These are phyloP conservation scores for Spiromastix sp. DNA, from an alignment of 2,329 filamentous ascomycete genomes.

Conservation along the genomic window DNA sequence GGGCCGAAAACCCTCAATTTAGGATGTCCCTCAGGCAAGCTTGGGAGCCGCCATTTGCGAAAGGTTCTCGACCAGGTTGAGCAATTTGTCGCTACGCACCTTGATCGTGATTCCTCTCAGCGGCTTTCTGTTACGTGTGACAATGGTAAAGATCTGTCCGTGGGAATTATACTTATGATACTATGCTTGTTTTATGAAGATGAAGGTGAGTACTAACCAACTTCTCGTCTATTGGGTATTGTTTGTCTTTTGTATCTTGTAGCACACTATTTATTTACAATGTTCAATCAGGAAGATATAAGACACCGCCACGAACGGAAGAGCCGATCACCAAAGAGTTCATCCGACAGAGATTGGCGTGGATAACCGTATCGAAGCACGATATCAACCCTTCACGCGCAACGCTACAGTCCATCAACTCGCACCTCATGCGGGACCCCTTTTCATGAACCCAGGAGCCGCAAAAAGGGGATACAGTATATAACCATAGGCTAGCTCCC, in stretches of 20 bases:
- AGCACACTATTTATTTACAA: slow-evolving; percentile 6
- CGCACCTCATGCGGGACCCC: slow-evolving; percentile 60
- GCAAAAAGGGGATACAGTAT: not conserved
- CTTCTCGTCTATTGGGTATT: too few relatives aligned
- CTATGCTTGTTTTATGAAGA: slow-evolving; percentile 64
- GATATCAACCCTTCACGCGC: slow-evolving; percentile 73
- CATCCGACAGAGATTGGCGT: slow-evolving; percentile 68
- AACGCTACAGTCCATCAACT: slow-evolving; percentile 85
- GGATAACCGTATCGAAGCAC: slow-evolving; percentile 68
- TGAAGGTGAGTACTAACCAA: slow-evolving; percentile 41
- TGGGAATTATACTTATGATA: slow-evolving; percentile 66
- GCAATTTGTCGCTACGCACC: slow-evolving; percentile 39
- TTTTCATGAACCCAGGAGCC: slow-evolving; percentile 2
- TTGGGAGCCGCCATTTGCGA: slow-evolving; percentile 75
- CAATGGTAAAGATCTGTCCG: slow-evolving; percentile 67
- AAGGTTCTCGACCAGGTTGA: slow-evolving; percentile 55
- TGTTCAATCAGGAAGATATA: slow-evolving; percentile 22
- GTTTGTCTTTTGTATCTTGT: too few relatives aligned
- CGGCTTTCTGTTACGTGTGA: slow-evolving; percentile 57
- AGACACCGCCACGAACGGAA: slow-evolving; percentile 16
- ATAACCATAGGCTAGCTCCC: too few relatives aligned
- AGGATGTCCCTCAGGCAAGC: slow-evolving; percentile 60
- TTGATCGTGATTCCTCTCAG: slow-evolving; percentile 20
- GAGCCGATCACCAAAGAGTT: slow-evolving; percentile 56
- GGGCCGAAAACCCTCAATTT: slow-evolving; percentile 40